Evolutionary conservation across 1,284 basidiomycete genomes (phyloP), one percentile per base, ranked within the genome.

Genomic region (Rhodotorula sp.): DNA sequence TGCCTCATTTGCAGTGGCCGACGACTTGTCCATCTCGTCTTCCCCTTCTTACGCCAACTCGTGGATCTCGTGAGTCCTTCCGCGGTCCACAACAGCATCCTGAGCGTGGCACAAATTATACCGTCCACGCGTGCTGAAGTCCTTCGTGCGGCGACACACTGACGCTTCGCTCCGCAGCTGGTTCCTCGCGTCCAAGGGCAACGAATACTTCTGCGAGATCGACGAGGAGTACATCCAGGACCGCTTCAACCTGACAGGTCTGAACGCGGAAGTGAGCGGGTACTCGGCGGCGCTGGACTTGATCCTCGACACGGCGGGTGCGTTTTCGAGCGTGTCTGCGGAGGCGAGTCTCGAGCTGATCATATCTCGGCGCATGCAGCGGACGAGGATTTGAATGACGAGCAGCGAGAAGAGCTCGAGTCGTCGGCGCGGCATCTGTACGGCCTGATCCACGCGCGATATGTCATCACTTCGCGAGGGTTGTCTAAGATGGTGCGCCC

Each of bases 201-300:
- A 83, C 82, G 95, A 99, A 83, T 99, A 99, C 84, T 99, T 98
- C 80, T 97, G 94, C 81, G 94, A 99, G 83, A 92, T 99, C 74
- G 96, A 99, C 80, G 94, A 98, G 79, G 95, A 98, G 82, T 99
- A 98, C 81, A 98, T 99, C 77, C 85, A 98, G 60, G 95, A 99
- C 82, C 87, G 95, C 57, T 98, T 99, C 87, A 99, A 98, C 81
- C 85, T 99, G 65, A 99, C 95, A 1, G 95, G 96, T 3, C 85
- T 98, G 70, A 98, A 98, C 82, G 91, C 91, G 74, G 95, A 99
- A 81, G 93, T 98, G 11, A 87, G 93, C 73, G 92, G 97, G 82
- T 99, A 98, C 78, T 83, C 89, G 2, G 89, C 96, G 77, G 95
- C 95, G 0, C 83, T 99, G 63, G 95, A 99, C 80, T 85, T 98